A percentile compares a stretch with the other conserved stretches of the same genome.
These are phyloP conservation scores for Hibiscus tridactylites DNA, from an alignment of 345 rosid genomes.

Conservation along the genomic window DNA sequence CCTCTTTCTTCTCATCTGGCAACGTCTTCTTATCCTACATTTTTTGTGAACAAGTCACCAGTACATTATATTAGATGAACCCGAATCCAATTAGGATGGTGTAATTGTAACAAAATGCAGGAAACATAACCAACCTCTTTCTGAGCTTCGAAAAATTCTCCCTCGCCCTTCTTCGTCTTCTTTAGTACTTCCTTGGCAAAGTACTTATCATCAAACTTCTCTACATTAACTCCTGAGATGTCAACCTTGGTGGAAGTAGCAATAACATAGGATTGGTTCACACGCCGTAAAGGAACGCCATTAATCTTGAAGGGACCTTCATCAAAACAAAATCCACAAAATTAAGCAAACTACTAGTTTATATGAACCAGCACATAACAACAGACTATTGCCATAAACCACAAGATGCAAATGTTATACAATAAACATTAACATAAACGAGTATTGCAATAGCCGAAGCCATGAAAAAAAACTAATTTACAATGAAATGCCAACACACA, in stretches of 20 bases:
- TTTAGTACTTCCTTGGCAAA: slow-evolving; percentile 63
- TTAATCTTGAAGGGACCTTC: slow-evolving; percentile 66
- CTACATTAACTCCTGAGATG: slow-evolving; percentile 48
- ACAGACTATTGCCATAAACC: neutral
- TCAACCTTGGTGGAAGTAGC: slow-evolving; percentile 68
- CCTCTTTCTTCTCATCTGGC: slow-evolving; percentile 77
- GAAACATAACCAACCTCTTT: slow-evolving; percentile 36
- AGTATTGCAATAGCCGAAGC: neutral
- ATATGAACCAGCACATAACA: neutral
- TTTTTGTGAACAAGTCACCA: neutral
- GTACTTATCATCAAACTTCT: slow-evolving; percentile 66
- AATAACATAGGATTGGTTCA: slow-evolving; percentile 56
- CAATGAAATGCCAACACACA: neutral
- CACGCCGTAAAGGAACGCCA: slow-evolving; percentile 65
- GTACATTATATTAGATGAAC: neutral
- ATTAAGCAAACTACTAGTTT: neutral
- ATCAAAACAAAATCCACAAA: neutral
- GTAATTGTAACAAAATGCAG: neutral
- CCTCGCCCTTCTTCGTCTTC: slow-evolving; percentile 68
- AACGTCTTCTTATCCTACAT: slow-evolving; percentile 55
- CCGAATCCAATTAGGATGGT: neutral
- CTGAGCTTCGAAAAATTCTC: slow-evolving; percentile 72
- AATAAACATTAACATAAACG: neutral
- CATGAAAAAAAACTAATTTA: neutral
- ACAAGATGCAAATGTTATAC: too few species aligned